Base-by-base conservation (phyloP, 495 filamentous ascomycete species). In the Apodospora peruviana region DNA sequence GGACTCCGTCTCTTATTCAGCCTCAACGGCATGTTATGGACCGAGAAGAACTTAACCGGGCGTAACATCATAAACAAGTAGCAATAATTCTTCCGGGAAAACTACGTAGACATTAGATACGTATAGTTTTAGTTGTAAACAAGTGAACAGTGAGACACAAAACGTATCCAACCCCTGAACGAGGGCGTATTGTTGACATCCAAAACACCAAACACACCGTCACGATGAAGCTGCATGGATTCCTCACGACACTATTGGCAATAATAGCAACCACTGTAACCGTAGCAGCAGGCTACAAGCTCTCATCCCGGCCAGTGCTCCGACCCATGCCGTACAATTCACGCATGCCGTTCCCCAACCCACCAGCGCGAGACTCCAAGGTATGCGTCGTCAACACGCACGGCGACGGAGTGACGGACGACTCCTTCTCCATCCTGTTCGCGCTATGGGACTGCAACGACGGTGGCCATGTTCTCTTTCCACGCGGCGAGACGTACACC, bases 391-490 rank as follows among this genome's bases (percentile, higher is more conserved):
- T 68, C 25, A 44, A 57, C 22, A 62, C 54, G 35, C 58, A 68
- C 48, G 64, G 64, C 49, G 58, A 68, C 40, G 58, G 80, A 23
- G 66, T 75, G 1, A 64, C 60, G 7, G 83, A 88, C 47, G 84
- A 86, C 49, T 78, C 83, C 10, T 48, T 63, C 4, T 66, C 75
- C 42, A 79, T 88, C 43, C 63, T 86, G 12, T 53, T 43, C 35
- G 20, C 83, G 3, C 58, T 85, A 37, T 69, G 81, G 32, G 53
- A 73, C 20, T 87, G 84, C 64, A 87, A 87, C 58, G 67, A 83
- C 59, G 84, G 83, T 16, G 84, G 82, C 3, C 79, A 77, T 47
- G 79, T 84, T 4, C 72, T 87, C 8, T 86, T 87, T 53, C 69
- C 74, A 18, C 52, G 57, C 38, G 56, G 50, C 17, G 69, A 64